Evolutionary conservation across 345 rosid genomes (phyloP).

Genomic region (Salix brachista): DNA sequence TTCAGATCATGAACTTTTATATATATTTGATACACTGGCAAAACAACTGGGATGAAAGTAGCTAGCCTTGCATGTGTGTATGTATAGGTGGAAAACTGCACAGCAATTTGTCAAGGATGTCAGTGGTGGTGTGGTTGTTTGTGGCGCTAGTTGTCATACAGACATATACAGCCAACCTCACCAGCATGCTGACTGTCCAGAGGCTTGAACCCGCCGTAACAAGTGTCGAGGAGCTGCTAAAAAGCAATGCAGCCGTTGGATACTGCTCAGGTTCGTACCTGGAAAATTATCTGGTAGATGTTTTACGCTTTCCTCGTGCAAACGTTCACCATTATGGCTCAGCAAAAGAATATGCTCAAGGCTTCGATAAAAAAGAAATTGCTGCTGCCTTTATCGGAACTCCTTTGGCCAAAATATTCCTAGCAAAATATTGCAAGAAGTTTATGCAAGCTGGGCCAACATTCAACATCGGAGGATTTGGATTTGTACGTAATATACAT

Average conservation of each 20-base stretch:
- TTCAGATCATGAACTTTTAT: not conserved
- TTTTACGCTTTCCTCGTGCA: not conserved
- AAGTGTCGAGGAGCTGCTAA: not conserved
- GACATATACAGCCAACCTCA: constrained; percentile 24
- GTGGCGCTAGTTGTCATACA: constrained; percentile 20
- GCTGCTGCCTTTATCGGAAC: constrained; percentile 25
- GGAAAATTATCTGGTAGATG: constrained; percentile 7
- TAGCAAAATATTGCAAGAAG: constrained; percentile 17
- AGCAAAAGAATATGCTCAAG: constrained; percentile 3
- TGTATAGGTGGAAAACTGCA: constrained; percentile 15
- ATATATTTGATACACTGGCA: not conserved
- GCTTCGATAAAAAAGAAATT: constrained; percentile 7
- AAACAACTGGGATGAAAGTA: not conserved
- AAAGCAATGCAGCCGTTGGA: constrained; percentile 16
- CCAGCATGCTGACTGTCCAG: constrained; percentile 21
- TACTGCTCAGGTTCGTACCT: constrained; percentile 1
- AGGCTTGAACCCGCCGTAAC: not conserved
- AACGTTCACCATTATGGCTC: constrained; percentile 1
- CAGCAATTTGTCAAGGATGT: constrained; percentile 28
- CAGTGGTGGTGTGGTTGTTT: constrained; percentile 24
- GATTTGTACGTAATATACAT: constrained; percentile 13
- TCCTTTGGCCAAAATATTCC: constrained; percentile 22
- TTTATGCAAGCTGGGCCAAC: constrained; percentile 9
- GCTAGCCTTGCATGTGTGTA: no score
- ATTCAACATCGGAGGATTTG: constrained; percentile 21